phyloP scores from a whole-genome alignment of 495 filamentous ascomycete species.

The Penicillium fimorum region DNA sequence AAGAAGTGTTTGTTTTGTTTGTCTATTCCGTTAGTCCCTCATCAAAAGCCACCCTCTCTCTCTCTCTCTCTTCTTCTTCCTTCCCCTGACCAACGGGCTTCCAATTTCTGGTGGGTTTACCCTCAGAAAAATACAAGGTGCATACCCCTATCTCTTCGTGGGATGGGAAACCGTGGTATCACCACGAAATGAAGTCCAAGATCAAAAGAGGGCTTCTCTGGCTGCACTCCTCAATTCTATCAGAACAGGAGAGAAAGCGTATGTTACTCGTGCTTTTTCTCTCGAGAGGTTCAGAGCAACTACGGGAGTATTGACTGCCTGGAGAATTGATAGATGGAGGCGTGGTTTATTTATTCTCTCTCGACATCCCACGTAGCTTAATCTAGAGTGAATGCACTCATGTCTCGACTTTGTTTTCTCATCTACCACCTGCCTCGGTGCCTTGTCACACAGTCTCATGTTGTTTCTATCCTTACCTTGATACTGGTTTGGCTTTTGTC shows the following conservation, averaged over 20 bases:
- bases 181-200: slow-evolving; percentile 20
- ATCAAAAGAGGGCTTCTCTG: slow-evolving; percentile 25
- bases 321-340: slow-evolving; percentile 18
- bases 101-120: slow-evolving; percentile 11
- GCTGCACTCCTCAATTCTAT: slow-evolving; percentile 17
- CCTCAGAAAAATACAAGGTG: slow-evolving; percentile 9
- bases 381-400: not conserved
- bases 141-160: slow-evolving; percentile 12
- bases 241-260: slow-evolving; percentile 8
- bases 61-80: not conserved
- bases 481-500: not conserved
- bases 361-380: slow-evolving; percentile 13
- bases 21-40: not conserved
- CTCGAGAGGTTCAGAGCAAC: slow-evolving; percentile 14
- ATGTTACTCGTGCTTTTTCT: slow-evolving; percentile 15
- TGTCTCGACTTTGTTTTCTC: not conserved
- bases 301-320: slow-evolving; percentile 15
- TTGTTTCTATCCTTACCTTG: not conserved
- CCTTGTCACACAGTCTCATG: not conserved
- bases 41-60: not conserved
- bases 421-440: not conserved
- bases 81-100: slow-evolving; percentile 9
- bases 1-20: slow-evolving; percentile 1
- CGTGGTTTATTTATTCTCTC: slow-evolving; percentile 26
- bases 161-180: slow-evolving; percentile 16